These are phyloP conservation scores for Climacium dendroides DNA, from an alignment of 225 moss, liverwort and hornwort genomes.

Conservation along the genomic window DNA sequence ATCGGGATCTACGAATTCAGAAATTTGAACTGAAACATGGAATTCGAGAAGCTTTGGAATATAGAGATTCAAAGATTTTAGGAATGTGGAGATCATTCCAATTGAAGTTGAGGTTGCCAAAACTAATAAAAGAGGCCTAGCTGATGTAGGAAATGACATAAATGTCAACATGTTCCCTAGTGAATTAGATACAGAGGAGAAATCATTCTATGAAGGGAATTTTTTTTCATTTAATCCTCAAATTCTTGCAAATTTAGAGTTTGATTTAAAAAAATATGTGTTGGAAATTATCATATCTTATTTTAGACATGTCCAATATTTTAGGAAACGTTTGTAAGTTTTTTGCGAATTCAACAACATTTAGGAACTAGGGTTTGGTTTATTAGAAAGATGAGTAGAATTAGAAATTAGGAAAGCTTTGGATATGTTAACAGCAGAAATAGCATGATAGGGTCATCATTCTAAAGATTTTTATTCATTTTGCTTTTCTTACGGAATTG, in stretches of 20 bases:
- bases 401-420: no score
- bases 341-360: background rate
- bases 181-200: background rate
- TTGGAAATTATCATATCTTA: fast-evolving
- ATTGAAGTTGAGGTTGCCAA: no score
- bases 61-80: background rate
- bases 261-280: background rate
- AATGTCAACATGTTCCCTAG: no score
- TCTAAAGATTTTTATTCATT: no score
- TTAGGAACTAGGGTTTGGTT: no score
- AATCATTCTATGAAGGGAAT: no score
- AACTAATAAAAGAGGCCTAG: no score
- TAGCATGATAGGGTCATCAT: no score
- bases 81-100: background rate
- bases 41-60: background rate
- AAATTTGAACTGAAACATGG: fast-evolving
- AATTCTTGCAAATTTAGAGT: background rate
- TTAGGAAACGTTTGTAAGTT: background rate
- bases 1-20: fast-evolving
- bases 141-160: background rate
- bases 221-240: fast-evolving
- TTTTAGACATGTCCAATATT: no score
- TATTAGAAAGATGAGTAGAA: no score
- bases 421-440: no score
- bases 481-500: no score